Evolutionary conservation across 2,329 filamentous ascomycete species (phyloP), one percentile per base, ranked within the genome.

Genomic region (Juglanconis juglandina): DNA sequence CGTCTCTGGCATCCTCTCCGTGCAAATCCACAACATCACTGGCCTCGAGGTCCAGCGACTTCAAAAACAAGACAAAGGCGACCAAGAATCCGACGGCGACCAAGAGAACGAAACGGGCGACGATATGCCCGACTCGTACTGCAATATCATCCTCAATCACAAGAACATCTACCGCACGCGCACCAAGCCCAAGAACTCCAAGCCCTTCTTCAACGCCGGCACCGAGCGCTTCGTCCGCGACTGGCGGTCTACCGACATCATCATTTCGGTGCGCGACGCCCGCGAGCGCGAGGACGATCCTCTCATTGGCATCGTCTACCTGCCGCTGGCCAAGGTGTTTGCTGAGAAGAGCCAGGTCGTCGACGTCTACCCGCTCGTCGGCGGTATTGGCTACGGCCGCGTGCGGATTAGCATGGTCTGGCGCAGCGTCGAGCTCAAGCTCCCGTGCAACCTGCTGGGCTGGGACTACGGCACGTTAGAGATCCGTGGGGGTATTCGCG

Each of bases 121-220:
- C 4, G 82, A 86, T 49, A 75, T 91, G 44, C 89, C 89, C 0
- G 88, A 87, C 52, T 80, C 86, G 33, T 92, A 91, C 69, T 90
- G 87, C 70, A 90, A 81, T 37, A 83, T 92, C 66, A 88, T 91
- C 48, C 73, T 92, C 65, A 91, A 92, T 68, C 88, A 92, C 68
- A 81, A 82, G 65, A 91, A 83, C 69, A 77, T 81, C 11, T 92
- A 87, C 75, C 86, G 82, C 66, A 90, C 89, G 2, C 78, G 89
- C 14, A 90, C 89, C 0, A 92, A 92, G 72, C 89, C 89, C 1
- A 90, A 91, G 74, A 91, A 91, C 63, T 81, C 86, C 0, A 91
- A 90, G 67, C 89, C 89, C 0, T 92, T 91, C 72, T 92, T 89
- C 78, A 92, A 92, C 65, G 89, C 89, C 3, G 87, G 87, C 5